Percentiles rank a stretch among this genome's conserved stretches.
These are phyloP conservation scores for Pseudogymnoascus sp. DNA, from an alignment of 2,329 filamentous ascomycete genomes.

Conservation along the genomic window DNA sequence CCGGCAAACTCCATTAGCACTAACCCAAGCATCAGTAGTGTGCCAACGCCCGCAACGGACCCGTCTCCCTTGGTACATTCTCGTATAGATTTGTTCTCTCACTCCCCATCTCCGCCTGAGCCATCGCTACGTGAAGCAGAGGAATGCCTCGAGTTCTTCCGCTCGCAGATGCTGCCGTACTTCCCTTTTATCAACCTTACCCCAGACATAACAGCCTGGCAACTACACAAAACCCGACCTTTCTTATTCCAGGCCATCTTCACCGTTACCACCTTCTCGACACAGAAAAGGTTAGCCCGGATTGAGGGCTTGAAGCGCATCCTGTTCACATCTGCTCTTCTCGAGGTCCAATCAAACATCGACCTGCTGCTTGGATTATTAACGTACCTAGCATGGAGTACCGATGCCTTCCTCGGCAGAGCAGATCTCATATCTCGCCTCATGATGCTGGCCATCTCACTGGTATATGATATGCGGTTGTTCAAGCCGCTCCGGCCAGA, in stretches of 20 bases:
- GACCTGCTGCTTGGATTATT: conserved; percentile 47
- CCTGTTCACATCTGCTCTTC: conserved; percentile 38
- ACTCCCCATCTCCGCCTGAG: conserved; percentile 4
- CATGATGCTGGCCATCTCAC: neutral
- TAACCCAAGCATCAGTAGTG: neutral
- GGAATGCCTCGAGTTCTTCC: conserved; percentile 35
- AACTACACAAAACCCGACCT: conserved; percentile 36
- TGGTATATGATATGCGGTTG: neutral
- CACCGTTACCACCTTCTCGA: conserved; percentile 37
- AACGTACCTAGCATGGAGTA: conserved; percentile 38
- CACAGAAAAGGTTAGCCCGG: conserved; percentile 33
- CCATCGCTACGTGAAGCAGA: conserved; percentile 34
- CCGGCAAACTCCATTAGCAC: neutral
- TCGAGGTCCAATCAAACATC: conserved; percentile 41
- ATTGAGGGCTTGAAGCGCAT: conserved; percentile 36
- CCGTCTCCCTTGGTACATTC: conserved; percentile 7
- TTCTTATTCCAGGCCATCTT: conserved; percentile 45
- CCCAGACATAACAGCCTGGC: conserved; percentile 30
- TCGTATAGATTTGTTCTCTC: neutral
- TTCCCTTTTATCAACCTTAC: conserved; percentile 40
- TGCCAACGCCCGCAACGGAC: neutral
- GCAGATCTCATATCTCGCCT: neutral
- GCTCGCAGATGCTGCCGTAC: conserved; percentile 33
- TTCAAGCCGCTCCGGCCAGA: neutral
- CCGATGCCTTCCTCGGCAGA: neutral